Base-by-base conservation (phyloP, 2,329 filamentous ascomycete genomes). In the Magnaporthiopsis incrustans region DNA sequence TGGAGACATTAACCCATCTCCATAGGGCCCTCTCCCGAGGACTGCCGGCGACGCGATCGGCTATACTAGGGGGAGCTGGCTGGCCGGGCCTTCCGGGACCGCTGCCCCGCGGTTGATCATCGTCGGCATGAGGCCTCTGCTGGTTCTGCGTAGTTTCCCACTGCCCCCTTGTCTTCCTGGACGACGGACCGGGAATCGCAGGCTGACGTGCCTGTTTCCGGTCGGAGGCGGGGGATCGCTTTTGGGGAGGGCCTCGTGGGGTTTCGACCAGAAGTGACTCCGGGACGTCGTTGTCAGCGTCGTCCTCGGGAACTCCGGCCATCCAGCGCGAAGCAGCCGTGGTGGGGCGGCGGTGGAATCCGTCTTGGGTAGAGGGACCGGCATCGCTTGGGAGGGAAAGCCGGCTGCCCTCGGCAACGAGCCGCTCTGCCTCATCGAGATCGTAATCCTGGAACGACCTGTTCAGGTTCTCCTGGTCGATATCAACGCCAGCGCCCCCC, bases 1-100 rank as follows among this genome's bases (percentile, higher is more conserved):
- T 95, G 53, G 90, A 86, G 65, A 95, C 91, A 71, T 97, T 97
- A 64, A 91, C 91, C 90, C 93, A 97, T 76, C 91, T 85, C 89
- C 92, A 97, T 79, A 96, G 85, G 4, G 93, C 92, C 74, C 88
- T 89, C 72, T 94, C 89, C 74, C 87, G 87, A 15, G 78, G 77
- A 63, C 73, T 76, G 12, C 75, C 76, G 1, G 73, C 67, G 26
- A 74, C 64, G 22, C 70, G 64, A 10, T 64, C 68, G 8, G 59
- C 70, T 66, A 71, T 70, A 65, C 69, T 69, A 53, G 56, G 75
- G n/a, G 30, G 74, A 25, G 44, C n/a, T 67, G 67, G 73, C 68
- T 62, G 71, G 69, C n/a, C 73, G 68, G 33, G 68, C 57, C 44
- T 67, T 50, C 70, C 64, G 12, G 67, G 65, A 2, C 66, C 44